Evolutionary conservation across 2,329 filamentous ascomycete species (phyloP), one percentile per base, ranked within the genome.

Genomic region (Monosporascus ibericus): DNA sequence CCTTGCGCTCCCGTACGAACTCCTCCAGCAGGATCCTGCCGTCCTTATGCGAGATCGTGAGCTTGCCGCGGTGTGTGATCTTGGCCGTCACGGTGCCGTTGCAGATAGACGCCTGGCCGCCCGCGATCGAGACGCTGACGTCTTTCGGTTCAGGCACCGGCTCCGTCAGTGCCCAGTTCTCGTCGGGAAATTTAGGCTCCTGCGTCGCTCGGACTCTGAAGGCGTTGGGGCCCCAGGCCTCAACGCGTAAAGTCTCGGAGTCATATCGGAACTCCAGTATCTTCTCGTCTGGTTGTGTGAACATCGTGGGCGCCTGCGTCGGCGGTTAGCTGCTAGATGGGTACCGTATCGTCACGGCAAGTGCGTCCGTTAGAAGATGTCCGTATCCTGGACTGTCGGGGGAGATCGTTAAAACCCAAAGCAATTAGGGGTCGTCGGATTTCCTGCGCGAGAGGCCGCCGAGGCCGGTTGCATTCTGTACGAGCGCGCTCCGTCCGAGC

Each of bases 21-120:
- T 83, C 80, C 54, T 82, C 78, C 0, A 82, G 66, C 1, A 82
- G 59, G 11, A 71, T 60, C 25, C 69, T 70, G 37, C 72, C 72
- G 1, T 64, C 69, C 2, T 63, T 67, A 2, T 79, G 71, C 57
- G 66, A 69, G 50, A 82, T 70, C 36, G 68, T 75, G 38, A 82
- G 60, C 60, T 81, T 81, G 36, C 78, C 79, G 25, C 70, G 65
- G 11, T 68, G 63, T 2, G 75, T 74, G 34, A 82, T 64, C 1
- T 63, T 65, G 2, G 76, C 79, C 50, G 65, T 72, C 60, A 80
- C 75, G 14, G 67, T 72, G 48, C 78, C 78, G 55, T 80, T 78
- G 44, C 64, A 65, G 52, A 79, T 71, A 30, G 40, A 34, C 6
- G 40, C 58, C n/a, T 65, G 68, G n/a, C 69, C 73, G 22, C 66